Base-by-base conservation (phyloP, 805 yeast species). In the Candida berthetii region DNA sequence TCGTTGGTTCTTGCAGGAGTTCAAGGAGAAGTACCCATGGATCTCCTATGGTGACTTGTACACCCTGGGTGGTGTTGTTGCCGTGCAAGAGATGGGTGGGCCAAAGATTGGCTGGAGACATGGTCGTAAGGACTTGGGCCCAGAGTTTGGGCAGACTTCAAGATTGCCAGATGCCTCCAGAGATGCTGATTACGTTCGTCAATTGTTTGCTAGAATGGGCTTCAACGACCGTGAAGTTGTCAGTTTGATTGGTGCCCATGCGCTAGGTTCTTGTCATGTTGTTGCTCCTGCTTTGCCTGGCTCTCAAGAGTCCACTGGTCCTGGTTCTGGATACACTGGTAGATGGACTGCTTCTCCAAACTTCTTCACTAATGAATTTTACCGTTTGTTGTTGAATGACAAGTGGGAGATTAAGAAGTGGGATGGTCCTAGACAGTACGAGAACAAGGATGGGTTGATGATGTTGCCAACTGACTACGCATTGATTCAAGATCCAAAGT, bases 291-390 rank as follows among this genome's bases (percentile, higher is more conserved):
- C 43, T n/a, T 36, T 51, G 17, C 57, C 56, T 36, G 41, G 39
- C 28, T 31, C 27, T 4, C 43, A 39, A 29, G 48, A 38, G 7
- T 44, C 52, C 7, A 42, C 47, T 10, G 48, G 48, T 11, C 59
- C 71, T 48, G 76, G 80, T 46, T 76, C 88, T 18, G 95, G 95
- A 2, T 88, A 71, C 66, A 93, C 85, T 49, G 95, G 96, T 13
- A 89, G 91, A 46, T 87, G 96, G 96, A 90, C 91, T 31, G 83
- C 82, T 42, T 76, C 84, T 32, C 87, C 93, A 42, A 85, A 83
- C 25, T 62, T 69, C 48, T 83, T 88, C 59, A 71, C 81, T 40
- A 88, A 87, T 65, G 86, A 85, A 34, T 87, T 85, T 60, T 87
- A 64, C 65, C 76, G 66, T 61, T 56, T 71, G 31, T 65, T 85